Evolutionary conservation across 805 yeast species (phyloP), one percentile per base, ranked within the genome.

Genomic region (Hanseniaspora nectarophila): DNA sequence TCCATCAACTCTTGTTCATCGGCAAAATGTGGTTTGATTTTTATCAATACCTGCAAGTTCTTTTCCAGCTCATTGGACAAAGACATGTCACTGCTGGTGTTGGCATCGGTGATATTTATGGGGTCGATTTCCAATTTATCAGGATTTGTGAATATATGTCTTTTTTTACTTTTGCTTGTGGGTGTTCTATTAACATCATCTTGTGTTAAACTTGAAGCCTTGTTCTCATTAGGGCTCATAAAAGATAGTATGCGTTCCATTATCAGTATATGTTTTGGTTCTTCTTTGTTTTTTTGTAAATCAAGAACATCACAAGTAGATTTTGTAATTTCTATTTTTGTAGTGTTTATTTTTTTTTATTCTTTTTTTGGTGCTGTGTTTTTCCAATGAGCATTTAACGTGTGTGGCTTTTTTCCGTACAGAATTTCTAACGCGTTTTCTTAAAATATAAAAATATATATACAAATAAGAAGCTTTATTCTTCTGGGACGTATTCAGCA

Each of bases 401-500:
- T 31, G n/a, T n/a, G 33, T 31, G 33, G 33, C 33, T 31, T 31
- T 31, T 13, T 6, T 28, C 31, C 8, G 31, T 9, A 28, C 31
- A 28, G 8, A 28, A 28, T 9, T n/a, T 28, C n/a, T 31, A 15
- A 31, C 33, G 33, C 33, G 33, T 31, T 31, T n/a, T 12, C 2
- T 2, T 33, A 33, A 4, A 10, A 6, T 33, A 4, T n/a, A n/a
- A n/a, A n/a, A n/a, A n/a, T n/a, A n/a, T n/a, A n/a, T n/a, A n/a
- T 12, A 32, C 13, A 33, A 10, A 33, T 33, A 33, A 33, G 16
- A 8, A n/a, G 6, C 15, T 24, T 35, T 45, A 47, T 18, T 32
- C 52, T 20, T 48, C 52, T 8, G 52, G 52, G 15, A 48, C 20
- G 15, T 48, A 48, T 8, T 48, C 52, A 24, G 45, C 45, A 33